Conservation (phyloP, 2,329 filamentous ascomycete genomes). For the Paramyrothecium roridum region DNA sequence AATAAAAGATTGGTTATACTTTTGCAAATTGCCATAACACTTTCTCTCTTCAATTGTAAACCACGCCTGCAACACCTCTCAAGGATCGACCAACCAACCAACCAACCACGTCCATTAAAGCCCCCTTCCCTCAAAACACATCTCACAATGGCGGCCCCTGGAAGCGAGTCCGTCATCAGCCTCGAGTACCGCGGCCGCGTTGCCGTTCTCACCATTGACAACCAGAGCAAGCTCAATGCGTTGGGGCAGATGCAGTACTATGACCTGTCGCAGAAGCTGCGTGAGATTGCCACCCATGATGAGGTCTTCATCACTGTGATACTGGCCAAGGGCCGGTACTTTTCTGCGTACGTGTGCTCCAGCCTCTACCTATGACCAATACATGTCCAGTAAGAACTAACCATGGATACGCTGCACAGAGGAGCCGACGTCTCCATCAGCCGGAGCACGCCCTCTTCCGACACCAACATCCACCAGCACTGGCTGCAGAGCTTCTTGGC, state of each 20-base stretch:
- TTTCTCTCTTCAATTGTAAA: neutral
- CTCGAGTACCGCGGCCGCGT: slow-evolving; percentile 39
- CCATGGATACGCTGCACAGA: no score
- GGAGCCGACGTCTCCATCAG: slow-evolving; percentile 73
- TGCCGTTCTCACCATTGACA: slow-evolving; percentile 81
- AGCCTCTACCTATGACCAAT: no score
- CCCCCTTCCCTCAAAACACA: neutral
- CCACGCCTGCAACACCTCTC: neutral
- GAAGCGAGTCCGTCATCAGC: slow-evolving; percentile 22
- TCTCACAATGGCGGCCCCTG: slow-evolving; percentile 10
- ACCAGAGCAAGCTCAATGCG: slow-evolving; percentile 84
- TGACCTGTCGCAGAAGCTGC: slow-evolving; percentile 67
- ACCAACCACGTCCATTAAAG: no score
- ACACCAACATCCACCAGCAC: slow-evolving; percentile 39
- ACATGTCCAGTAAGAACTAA: no score
- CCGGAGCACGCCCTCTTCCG: slow-evolving; percentile 35
- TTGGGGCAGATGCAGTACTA: slow-evolving; percentile 72
- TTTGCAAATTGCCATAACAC: no score
- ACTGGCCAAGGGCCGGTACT: slow-evolving; percentile 77
- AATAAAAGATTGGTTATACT: no score
- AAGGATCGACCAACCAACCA: no score
- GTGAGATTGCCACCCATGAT: slow-evolving; percentile 73
- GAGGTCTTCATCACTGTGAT: slow-evolving; percentile 84
- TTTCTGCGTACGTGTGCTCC: slow-evolving; percentile 74
- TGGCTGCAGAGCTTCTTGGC: slow-evolving; percentile 72